Percentiles rank a stretch among this genome's conserved stretches.
These are phyloP conservation scores for Punica granatum DNA, from an alignment of 345 rosid genomes.

Conservation along the genomic window DNA sequence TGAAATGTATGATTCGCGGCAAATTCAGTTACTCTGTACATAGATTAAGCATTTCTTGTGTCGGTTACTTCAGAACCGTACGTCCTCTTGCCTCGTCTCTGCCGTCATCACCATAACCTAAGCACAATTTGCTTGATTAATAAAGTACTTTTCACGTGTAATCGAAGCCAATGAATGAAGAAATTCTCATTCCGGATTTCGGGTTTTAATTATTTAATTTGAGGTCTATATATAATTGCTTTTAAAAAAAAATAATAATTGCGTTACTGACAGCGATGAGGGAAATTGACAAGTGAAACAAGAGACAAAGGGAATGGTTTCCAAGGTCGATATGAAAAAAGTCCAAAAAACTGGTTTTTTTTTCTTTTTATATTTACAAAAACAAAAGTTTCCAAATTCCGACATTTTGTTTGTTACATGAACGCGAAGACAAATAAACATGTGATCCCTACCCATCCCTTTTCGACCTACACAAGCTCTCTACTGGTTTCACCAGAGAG, in stretches of 20 bases:
- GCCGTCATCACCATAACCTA: no score
- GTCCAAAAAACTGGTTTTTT: background rate
- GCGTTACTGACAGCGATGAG: background rate
- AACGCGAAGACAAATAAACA: background rate
- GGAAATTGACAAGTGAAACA: background rate
- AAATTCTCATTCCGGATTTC: no score
- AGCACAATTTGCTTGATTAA: background rate
- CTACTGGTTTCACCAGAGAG: no score
- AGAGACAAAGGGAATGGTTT: constrained; percentile 1
- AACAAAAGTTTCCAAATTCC: background rate
- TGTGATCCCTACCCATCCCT: background rate
- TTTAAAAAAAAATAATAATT: background rate
- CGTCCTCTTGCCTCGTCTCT: no score
- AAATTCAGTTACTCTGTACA: no score
- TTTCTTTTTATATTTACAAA: background rate
- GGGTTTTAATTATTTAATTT: no score
- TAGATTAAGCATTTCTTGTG: no score
- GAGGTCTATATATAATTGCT: no score
- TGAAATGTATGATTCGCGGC: no score
- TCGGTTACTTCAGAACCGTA: no score
- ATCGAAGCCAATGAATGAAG: background rate
- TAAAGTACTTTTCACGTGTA: background rate
- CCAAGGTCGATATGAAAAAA: background rate
- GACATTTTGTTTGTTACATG: background rate
- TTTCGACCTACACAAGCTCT: no score